Evolutionary conservation across 179 eudicot genomes (phyloP), one percentile per base, ranked within the genome.

Genomic region (Carnegiea gigantea): DNA sequence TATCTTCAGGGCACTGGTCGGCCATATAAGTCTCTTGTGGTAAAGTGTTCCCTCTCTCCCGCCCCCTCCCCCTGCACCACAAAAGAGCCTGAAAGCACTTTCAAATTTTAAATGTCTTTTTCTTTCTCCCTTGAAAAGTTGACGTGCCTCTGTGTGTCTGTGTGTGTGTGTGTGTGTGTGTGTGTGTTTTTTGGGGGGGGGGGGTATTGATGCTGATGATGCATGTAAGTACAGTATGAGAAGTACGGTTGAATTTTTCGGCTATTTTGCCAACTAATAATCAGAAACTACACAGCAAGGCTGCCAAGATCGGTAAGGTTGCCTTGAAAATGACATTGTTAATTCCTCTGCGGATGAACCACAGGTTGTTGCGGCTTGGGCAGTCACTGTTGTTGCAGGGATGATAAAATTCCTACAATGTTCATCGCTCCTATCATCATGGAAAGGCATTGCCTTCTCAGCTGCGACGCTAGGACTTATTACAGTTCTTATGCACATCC

Each of bases 311-410:
- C 15, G 53, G 53, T 48, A 10, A 48, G 53, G 53, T 48, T 48
- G 53, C 15, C 15, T 13, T 48, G 53, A 65, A 26, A 65, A 65
- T 65, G 71, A 65, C 38, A 24, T n/a, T n/a, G 3, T 2, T 75
- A 49, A 28, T 75, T 51, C 43, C 46, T 87, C 6, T 20, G 44
- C 24, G 77, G 73, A 24, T 74, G 21, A 46, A 71, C 20, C 23
- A 79, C 91, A 93, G 98, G 95, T 92, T 1, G 87, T 91, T n/a
- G 23, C 70, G n/a, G 85, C 80, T 30, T 93, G 98, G 98, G 80
- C 83, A 33, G 72, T 88, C 73, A 73, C 88, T 57, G 82, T 89
- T 10, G 44, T 80, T 40, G 73, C 84, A 4, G 94, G 90, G 33
- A 81, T 82, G 70, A 17, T 86, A 26, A 91, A 88, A 60, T 89